Evolutionary conservation across 768 basidiomycete genomes (phyloP), one percentile per base, ranked within the genome.

Genomic region (Porphyrellus cyaneotinctus): DNA sequence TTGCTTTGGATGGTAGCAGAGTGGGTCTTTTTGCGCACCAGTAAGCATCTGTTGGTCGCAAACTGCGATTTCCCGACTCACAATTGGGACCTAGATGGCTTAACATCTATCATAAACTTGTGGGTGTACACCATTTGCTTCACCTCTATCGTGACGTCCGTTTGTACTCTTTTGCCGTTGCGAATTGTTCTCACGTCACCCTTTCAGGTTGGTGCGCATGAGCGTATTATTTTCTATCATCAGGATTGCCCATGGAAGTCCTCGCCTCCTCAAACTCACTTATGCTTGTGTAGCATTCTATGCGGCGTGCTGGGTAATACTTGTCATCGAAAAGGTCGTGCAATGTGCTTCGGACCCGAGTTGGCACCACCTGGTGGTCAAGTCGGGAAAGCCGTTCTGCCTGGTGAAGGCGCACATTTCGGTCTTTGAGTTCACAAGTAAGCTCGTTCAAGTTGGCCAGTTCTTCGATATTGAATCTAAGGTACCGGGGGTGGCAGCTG

Each of bases 351-450:
- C 43, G 20, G 18, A 43, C 8, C 28, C 28, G 7, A 43, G 43
- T 11, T 31, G 43, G 43, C 43, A 31, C 15, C 30, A 31, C 31
- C 9, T 43, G 2, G 31, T 3, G 1, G 20, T 53, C 18, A 6
- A 6, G 4, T 50, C 26, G 7, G 53, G 52, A 23, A 54, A 52
- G 35, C 51, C 61, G 6, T 54, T 44, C n/a, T 63, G 58, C 43
- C 7, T 31, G 14, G n/a, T 56, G 12, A 43, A 48, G 2, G 10
- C 18, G 17, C n/a, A 9, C 3, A 48, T 55, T 20, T 46, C 47
- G 5, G 47, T 64, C 30, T 53, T 55, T 42, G 26, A 64, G 41
- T 46, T 64, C 20, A 43, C 53, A 2, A 53, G 63, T 64, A 39
- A 53, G 56, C 31, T 44, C 18, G 4, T 24, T 39, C n/a, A n/a